A percentile compares a stretch with the other conserved stretches of the same genome.
These are phyloP conservation scores for Trypethelium eluteriae DNA, from an alignment of 495 filamentous ascomycete genomes.

Conservation along the genomic window DNA sequence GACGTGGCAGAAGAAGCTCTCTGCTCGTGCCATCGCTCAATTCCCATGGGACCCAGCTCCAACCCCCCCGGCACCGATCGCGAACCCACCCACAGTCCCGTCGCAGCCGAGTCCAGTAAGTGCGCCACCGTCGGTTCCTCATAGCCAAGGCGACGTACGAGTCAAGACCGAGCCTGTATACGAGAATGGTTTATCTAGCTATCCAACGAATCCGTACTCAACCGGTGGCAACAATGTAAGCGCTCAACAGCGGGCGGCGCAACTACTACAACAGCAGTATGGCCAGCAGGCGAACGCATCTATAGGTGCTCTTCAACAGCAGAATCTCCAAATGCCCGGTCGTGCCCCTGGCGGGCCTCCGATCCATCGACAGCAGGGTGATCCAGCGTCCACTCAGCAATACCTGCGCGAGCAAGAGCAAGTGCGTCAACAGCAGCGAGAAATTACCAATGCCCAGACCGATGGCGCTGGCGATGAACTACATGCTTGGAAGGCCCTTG, in stretches of 20 bases:
- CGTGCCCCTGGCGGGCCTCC: slow-evolving; percentile 32
- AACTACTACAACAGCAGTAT: slow-evolving; percentile 60
- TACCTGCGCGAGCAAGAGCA: slow-evolving; percentile 32
- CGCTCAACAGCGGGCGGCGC: slow-evolving; percentile 60
- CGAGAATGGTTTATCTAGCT: slow-evolving; percentile 29
- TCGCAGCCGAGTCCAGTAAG: slow-evolving; percentile 31
- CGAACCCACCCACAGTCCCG: slow-evolving; percentile 49
- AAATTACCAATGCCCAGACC: slow-evolving; percentile 48
- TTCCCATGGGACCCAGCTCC: slow-evolving; percentile 92
- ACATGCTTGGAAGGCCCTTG: slow-evolving; percentile 52
- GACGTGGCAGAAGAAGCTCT: slow-evolving; percentile 90
- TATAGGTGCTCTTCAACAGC: slow-evolving; percentile 25
- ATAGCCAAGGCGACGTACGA: slow-evolving; percentile 39
- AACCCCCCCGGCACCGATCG: slow-evolving; percentile 42
- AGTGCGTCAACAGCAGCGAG: slow-evolving; percentile 26
- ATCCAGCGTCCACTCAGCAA: slow-evolving; percentile 35
- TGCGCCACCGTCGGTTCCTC: slow-evolving; percentile 15
- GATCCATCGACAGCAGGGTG: slow-evolving; percentile 38
- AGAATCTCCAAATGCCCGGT: slow-evolving; percentile 40
- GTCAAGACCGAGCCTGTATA: slow-evolving; percentile 65
- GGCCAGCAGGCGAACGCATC: slow-evolving; percentile 50
- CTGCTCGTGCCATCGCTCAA: slow-evolving; percentile 67
- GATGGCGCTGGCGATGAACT: slow-evolving; percentile 60
- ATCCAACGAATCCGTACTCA: slow-evolving; percentile 37
- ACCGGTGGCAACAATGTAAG: slow-evolving; percentile 39